Base-by-base conservation (phyloP, 2,329 filamentous ascomycete species). In the Didymella exigua region DNA sequence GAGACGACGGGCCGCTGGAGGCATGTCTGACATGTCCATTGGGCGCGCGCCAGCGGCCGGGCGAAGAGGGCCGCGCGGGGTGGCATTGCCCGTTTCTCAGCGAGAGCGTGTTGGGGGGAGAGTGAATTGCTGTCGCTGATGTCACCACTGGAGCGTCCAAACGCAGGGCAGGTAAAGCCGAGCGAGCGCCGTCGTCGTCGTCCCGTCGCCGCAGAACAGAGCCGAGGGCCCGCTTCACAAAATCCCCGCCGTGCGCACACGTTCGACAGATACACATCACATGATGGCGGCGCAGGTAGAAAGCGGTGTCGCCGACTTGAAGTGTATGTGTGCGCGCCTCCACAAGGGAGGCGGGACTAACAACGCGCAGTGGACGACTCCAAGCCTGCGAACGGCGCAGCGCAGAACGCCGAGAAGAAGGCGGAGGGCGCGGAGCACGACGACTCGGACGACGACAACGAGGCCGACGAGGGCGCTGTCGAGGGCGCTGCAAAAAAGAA, bases 401-500 rank as follows among this genome's bases (percentile, higher is more conserved):
- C 62, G 23, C 61, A 63, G 42, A 73, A 68, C 58, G 63, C 66
- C 58, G 63, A 64, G 69, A 77, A 75, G 56, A 71, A 78, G 56
- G 78, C 59, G 26, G 68, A 50, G 21, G 79, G 82, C 57, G 77
- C 74, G 54, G 82, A 83, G 61, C 79, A 82, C 60, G 79, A 79
- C 49, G 81, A 83, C 55, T 83, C 81, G 19, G 82, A 84, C 45
- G 82, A 84, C 54, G 80, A 80, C 52, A 79, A 81, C 47, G 81
- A 83, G 50, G 80, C 77, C 45, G 80, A 80, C 36, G 81, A 79
- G 24, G 70, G 61, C 26, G 65, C 62, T 27, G 68, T 65, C 70
- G 77, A 73, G 38, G 72, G 70, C 14, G 74, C 70, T 30, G 76
- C 77, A 47, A 90, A 90, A 77, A 91, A 91, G 79, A 91, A 92